Evolutionary conservation across 202 grass and related monocot genomes (phyloP), one percentile per base, ranked within the genome.

Genomic region (Tripidium arundinaceum): DNA sequence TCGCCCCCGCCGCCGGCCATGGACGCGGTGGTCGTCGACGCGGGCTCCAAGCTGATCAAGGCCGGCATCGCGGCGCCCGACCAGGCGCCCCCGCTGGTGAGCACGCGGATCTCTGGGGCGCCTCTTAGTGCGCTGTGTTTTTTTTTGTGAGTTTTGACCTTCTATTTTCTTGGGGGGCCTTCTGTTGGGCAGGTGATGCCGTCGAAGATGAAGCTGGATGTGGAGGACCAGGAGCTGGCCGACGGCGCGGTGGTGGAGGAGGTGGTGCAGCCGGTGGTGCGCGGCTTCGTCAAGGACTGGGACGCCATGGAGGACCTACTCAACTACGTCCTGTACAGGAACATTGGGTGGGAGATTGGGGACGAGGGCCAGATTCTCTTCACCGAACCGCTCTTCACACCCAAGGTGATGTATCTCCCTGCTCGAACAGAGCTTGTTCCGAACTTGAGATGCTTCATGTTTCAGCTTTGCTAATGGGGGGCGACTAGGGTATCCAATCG

Each of bases 301-400:
- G 93, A 96, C 81, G 90, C 93, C 22, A 96, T 99, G 92, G 97
- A 96, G 89, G 97, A 96, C 82, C 86, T 99, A 42, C 91, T 99
- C 45, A 85, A 66, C 52, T 90, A 93, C 81, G 93, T 96, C 50
- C 86, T 99, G 37, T 99, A 99, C 76, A 79, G 87, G 14, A 89
- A 90, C 87, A 86, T 99, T 55, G 92, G 97, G 24, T 99, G 97
- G 97, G 97, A 99, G 88, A 93, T 90, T 59, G 97, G 97, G 45
- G 97, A 99, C 5, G 97, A 99, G 90, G 97, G 97, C 36, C 97
- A 99, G 70, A 93, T 99, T 79, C 85, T 99, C 80, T 99, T 96
- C 67, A 95, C 97, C 0, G 85, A 99, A 72, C 97, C 97, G 9
- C 93, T 93, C 39, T 93, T 93, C 75, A 99, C 90, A 21, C 89